phyloP scores from a whole-genome alignment of 1,139 yeast genomes.

The Scheffersomyces quercinus region DNA sequence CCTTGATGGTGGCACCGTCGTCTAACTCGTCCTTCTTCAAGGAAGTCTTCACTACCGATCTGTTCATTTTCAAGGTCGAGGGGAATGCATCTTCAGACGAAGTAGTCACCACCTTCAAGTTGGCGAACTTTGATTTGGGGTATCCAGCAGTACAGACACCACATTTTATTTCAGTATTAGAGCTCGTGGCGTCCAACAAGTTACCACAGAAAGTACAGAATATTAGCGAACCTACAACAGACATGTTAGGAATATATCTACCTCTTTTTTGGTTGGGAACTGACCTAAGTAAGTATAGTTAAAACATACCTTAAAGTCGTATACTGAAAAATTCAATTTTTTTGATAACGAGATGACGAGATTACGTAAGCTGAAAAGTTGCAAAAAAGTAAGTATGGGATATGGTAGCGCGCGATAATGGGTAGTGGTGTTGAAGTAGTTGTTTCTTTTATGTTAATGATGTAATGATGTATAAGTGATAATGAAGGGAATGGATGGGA shows the following conservation, averaged over 20 bases:
- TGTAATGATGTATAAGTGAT: too few relatives aligned
- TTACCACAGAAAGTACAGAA: constrained; percentile 95
- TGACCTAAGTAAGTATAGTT: too few relatives aligned
- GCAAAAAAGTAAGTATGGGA: too few relatives aligned
- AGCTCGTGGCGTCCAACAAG: constrained; percentile 68
- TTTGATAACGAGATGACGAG: too few relatives aligned
- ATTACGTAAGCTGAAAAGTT: too few relatives aligned
- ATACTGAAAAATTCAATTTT: too few relatives aligned
- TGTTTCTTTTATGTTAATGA: too few relatives aligned
- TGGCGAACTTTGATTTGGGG: constrained; percentile 61
- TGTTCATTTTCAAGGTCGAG: constrained; percentile 72
- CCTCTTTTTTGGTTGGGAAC: not conserved
- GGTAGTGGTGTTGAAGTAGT: too few relatives aligned
- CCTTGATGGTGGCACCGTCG: constrained; percentile 95
- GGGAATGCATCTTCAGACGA: constrained; percentile 94
- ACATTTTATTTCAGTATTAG: constrained; percentile 55
- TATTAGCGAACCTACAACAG: constrained; percentile 91
- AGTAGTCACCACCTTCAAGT: constrained; percentile 81
- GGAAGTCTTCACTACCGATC: constrained; percentile 87
- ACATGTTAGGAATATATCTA: constrained; percentile 48
- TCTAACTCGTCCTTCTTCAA: constrained; percentile 77
- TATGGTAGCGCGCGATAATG: too few relatives aligned
- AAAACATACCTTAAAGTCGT: too few relatives aligned
- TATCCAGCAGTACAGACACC: constrained; percentile 64
- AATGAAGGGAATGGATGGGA: too few relatives aligned